Evolutionary conservation across 208 protist species (phyloP).

Genomic region (Wallacemonas sp.): DNA sequence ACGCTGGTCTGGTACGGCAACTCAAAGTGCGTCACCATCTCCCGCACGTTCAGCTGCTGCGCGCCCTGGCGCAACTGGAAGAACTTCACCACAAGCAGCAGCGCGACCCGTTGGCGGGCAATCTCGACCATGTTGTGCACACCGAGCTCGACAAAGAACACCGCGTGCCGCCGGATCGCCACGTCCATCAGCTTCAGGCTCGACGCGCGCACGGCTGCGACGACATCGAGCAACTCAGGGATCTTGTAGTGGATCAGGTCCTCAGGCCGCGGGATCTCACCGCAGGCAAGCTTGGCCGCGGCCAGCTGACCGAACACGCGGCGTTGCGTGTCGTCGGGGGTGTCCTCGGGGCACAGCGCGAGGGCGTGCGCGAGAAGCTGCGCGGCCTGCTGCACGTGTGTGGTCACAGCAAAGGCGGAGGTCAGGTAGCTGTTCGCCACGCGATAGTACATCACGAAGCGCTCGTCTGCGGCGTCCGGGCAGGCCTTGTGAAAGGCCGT

Average conservation of each 20-base stretch:
- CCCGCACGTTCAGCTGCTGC: slow-evolving; percentile 42
- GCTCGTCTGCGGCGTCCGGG: slow-evolving; percentile 41
- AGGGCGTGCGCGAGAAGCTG: slow-evolving; percentile 55
- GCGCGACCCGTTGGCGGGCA: slow-evolving; percentile 53
- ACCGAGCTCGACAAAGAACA: slow-evolving; percentile 61
- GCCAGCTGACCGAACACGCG: slow-evolving; percentile 57
- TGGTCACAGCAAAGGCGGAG: slow-evolving; percentile 1
- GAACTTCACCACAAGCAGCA: slow-evolving; percentile 83
- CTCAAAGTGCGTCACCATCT: slow-evolving; percentile 62
- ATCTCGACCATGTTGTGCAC: slow-evolving; percentile 73
- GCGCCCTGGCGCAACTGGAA: slow-evolving; percentile 41
- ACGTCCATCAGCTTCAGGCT: slow-evolving; percentile 60
- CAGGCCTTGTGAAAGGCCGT: slow-evolving; percentile 59
- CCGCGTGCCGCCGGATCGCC: slow-evolving; percentile 52
- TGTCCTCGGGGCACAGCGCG: slow-evolving; percentile 37
- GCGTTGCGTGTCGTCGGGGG: slow-evolving; percentile 10
- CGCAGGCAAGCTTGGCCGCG: slow-evolving; percentile 50
- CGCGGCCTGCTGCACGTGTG: slow-evolving; percentile 41
- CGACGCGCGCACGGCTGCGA: slow-evolving; percentile 61
- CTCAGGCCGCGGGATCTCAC: slow-evolving; percentile 23
- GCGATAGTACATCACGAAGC: slow-evolving; percentile 73
- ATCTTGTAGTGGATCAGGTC: slow-evolving; percentile 24
- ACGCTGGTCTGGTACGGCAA: slow-evolving; percentile 37
- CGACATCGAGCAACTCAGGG: slow-evolving; percentile 51
- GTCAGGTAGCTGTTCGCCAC: slow-evolving; percentile 51